Evolutionary conservation across 306 rosid species (phyloP).

Genomic region (Neltuma alba): DNA sequence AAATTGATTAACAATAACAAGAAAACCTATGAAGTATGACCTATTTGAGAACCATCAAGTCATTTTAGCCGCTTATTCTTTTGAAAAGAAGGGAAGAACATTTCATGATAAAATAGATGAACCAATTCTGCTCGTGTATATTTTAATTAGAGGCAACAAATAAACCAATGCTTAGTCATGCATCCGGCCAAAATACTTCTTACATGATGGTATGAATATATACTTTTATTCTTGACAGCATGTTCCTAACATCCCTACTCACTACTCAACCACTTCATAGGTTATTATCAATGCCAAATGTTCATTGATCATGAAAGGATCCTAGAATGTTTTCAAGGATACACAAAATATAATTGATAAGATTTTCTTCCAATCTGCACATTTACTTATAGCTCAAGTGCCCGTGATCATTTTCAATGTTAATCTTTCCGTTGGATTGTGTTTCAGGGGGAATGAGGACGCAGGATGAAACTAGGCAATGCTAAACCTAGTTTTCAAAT

Average conservation of each 20-base stretch:
- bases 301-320: slow-evolving; percentile 33
- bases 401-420: neutral
- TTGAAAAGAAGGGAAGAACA: neutral
- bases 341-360: slow-evolving; percentile 9
- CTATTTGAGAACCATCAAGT: neutral
- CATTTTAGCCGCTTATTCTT: neutral
- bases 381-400: neutral
- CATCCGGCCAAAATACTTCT: neutral
- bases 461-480: slow-evolving; percentile 16
- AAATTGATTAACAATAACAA: slow-evolving; percentile 12
- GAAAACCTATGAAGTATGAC: neutral
- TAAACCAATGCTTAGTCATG: slow-evolving; percentile 6
- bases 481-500: slow-evolving; percentile 10
- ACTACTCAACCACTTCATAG: neutral
- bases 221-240: slow-evolving; percentile 18
- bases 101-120: neutral
- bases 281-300: neutral
- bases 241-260: slow-evolving; percentile 13
- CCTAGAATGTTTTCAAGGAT: slow-evolving; percentile 8
- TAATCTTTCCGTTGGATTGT: neutral
- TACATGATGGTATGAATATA: slow-evolving; percentile 13
- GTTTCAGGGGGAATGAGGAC: neutral
- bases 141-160: slow-evolving; percentile 10
- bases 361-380: neutral
- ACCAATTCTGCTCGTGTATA: neutral